A percentile compares a stretch with the other conserved stretches of the same genome.
Conservation (phyloP, 768 basidiomycete species). For the Pleurotus eryngii region DNA sequence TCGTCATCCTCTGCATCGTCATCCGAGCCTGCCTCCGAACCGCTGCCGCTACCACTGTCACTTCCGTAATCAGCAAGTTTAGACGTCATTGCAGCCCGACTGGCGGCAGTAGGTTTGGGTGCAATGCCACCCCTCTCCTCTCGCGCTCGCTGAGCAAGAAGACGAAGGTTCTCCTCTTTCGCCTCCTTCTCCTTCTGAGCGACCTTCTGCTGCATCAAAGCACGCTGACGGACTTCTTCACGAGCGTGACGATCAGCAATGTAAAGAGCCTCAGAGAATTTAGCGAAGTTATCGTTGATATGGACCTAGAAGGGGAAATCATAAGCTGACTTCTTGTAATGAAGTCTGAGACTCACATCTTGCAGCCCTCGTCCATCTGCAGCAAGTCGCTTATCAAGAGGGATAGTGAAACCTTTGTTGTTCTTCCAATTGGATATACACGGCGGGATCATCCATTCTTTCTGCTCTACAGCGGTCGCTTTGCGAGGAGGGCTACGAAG, state of each 20-base stretch:
- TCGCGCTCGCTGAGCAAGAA: constrained; percentile 92
- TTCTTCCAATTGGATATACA: constrained; percentile 99
- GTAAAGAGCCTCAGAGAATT: constrained; percentile 95
- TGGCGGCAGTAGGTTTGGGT: constrained; percentile 62
- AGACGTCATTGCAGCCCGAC: constrained; percentile 68
- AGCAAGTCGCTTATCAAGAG: constrained; percentile 94
- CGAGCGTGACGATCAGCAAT: constrained; percentile 96
- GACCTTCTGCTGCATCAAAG: constrained; percentile 98
- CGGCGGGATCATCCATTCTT: constrained; percentile 99
- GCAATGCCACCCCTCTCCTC: constrained; percentile 88
- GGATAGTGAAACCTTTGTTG: constrained; percentile 99
- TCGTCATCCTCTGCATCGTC: constrained; percentile 77
- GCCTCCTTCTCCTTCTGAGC: constrained; percentile 96
- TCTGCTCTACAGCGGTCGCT: constrained; percentile 95
- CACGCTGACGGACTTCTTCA: constrained; percentile 94
- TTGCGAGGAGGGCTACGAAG: constrained; percentile 93
- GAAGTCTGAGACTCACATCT: constrained; percentile 60
- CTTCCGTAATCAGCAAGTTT: constrained; percentile 85
- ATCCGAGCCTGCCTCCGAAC: constrained; percentile 51
- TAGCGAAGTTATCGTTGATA: constrained; percentile 99
- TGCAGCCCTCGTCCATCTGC: constrained; percentile 98
- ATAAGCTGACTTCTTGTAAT: not conserved
- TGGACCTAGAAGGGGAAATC: constrained; percentile 62
- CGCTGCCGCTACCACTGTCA: constrained; percentile 57
- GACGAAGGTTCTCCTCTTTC: constrained; percentile 93